These are phyloP conservation scores for Phytophthora pisi DNA, from an alignment of 352 stramenopile species.

Conservation along the genomic window DNA sequence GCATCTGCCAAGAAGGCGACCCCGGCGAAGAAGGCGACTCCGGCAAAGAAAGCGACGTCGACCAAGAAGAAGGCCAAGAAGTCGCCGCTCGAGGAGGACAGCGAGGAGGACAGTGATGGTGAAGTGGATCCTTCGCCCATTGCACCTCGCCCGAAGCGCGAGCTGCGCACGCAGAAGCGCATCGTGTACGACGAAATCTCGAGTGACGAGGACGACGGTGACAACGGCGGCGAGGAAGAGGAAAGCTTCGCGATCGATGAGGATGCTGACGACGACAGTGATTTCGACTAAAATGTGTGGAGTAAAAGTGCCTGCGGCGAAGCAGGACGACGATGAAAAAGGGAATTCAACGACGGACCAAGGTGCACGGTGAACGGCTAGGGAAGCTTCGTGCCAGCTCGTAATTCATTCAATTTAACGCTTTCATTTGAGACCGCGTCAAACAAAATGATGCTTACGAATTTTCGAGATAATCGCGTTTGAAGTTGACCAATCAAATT, in stretches of 20 bases:
- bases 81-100: constrained; percentile 34
- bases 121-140: constrained; percentile 23
- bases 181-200: constrained; percentile 63
- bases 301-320: constrained; percentile 18
- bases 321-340: constrained; percentile 17
- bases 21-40: constrained; percentile 26
- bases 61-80: constrained; percentile 31
- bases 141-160: constrained; percentile 39
- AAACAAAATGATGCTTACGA: too few species aligned
- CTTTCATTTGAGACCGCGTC: too few species aligned
- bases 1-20: constrained; percentile 31
- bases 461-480: not conserved
- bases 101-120: constrained; percentile 36
- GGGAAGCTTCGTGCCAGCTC: constrained; percentile 1
- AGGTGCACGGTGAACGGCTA: constrained; percentile 6
- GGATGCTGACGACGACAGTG: constrained; percentile 60
- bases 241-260: constrained; percentile 60
- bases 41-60: constrained; percentile 27
- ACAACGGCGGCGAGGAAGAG: constrained; percentile 38
- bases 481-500: not conserved
- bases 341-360: constrained; percentile 8
- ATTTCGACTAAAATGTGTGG: constrained; percentile 47
- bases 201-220: constrained; percentile 60
- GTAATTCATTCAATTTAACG: constrained; percentile 20
- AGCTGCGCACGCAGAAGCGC: constrained; percentile 41